Evolutionary conservation across 495 filamentous ascomycete genomes (phyloP).

Genomic region (Xylaria longipes): DNA sequence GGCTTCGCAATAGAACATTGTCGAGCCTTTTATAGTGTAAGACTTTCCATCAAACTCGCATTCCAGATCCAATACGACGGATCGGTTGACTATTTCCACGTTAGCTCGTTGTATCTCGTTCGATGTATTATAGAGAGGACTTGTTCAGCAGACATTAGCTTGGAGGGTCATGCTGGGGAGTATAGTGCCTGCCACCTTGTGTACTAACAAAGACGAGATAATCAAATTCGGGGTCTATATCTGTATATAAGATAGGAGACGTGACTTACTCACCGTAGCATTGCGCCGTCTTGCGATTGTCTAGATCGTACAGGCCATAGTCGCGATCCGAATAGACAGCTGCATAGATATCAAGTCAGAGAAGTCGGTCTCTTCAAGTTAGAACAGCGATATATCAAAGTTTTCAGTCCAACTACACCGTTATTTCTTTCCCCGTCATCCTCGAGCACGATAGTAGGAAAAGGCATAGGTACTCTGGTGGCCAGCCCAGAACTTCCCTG

Average conservation of each 20-base stretch:
- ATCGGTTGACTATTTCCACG: constrained; percentile 3
- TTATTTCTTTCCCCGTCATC: background rate
- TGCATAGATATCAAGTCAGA: background rate
- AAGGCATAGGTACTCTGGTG: constrained; percentile 27
- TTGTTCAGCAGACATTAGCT: background rate
- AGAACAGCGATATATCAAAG: background rate
- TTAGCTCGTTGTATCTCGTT: background rate
- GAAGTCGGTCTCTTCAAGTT: background rate
- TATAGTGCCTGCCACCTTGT: background rate
- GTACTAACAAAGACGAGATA: background rate
- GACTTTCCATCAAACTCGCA: background rate
- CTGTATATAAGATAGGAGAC: background rate
- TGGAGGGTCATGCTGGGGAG: background rate
- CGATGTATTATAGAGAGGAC: background rate
- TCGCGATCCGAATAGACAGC: constrained; percentile 15
- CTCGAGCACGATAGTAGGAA: background rate
- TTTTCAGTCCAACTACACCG: background rate
- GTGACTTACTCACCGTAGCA: background rate
- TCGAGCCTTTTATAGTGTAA: constrained; percentile 7
- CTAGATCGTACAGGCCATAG: constrained; percentile 2
- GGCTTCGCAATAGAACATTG: constrained; percentile 8
- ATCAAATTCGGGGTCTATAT: background rate
- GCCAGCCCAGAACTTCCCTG: constrained; percentile 1
- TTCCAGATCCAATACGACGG: background rate
- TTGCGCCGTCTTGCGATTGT: constrained; percentile 10